Evolutionary conservation across 75 land plant species (phyloP).

Genomic region (Sequoia sempervirens): DNA sequence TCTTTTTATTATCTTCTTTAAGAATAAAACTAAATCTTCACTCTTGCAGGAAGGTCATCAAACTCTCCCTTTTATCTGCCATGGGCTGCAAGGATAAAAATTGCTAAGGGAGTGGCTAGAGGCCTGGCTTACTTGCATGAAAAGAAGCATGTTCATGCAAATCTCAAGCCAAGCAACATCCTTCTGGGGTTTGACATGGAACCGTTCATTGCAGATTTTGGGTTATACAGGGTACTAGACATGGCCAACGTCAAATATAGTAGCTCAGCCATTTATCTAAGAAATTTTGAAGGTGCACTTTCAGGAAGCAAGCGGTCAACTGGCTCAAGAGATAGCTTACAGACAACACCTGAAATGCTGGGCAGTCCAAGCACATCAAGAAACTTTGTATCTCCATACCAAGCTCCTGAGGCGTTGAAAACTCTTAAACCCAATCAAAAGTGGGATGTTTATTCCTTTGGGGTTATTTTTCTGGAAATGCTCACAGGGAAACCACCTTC

Average conservation of each 20-base stretch:
- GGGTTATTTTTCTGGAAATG: slow-evolving; percentile 40
- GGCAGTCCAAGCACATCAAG: slow-evolving; percentile 20
- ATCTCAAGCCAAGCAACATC: slow-evolving; percentile 81
- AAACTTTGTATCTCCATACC: slow-evolving; percentile 41
- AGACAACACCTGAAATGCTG: slow-evolving; percentile 20
- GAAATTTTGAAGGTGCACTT: slow-evolving; percentile 12
- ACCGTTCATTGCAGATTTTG: slow-evolving; percentile 66
- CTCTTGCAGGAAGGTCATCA: slow-evolving; percentile 52
- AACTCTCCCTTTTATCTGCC: slow-evolving; percentile 51
- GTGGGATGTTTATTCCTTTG: slow-evolving; percentile 73
- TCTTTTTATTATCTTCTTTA: neutral
- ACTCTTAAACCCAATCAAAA: slow-evolving; percentile 56
- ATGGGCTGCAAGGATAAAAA: slow-evolving; percentile 68
- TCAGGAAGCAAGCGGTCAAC: slow-evolving; percentile 53
- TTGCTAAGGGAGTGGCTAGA: slow-evolving; percentile 76
- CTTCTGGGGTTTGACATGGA: slow-evolving; percentile 63
- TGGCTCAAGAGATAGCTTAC: slow-evolving; percentile 42
- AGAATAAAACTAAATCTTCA: neutral
- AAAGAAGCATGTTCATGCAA: slow-evolving; percentile 78
- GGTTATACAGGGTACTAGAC: slow-evolving; percentile 53
- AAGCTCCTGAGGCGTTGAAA: slow-evolving; percentile 64
- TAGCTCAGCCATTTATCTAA: slow-evolving; percentile 37
- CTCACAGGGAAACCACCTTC: slow-evolving; percentile 26
- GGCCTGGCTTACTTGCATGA: slow-evolving; percentile 79
- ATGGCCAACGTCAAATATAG: slow-evolving; percentile 28